These are phyloP conservation scores for Eruca vesicaria DNA, from an alignment of 441 rosid genomes.

Conservation along the genomic window DNA sequence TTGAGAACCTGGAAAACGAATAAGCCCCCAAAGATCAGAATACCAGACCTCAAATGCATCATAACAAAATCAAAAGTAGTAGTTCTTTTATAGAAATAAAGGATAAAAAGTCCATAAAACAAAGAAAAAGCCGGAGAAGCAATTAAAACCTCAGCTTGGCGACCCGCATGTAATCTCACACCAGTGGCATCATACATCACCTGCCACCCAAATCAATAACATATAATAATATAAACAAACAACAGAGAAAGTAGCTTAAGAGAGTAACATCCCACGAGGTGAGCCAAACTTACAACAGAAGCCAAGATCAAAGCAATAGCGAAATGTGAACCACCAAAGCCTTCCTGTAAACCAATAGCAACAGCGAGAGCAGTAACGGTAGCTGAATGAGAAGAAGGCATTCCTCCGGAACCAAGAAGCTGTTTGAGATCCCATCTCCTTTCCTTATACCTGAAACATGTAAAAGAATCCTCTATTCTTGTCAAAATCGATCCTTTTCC, in stretches of 20 bases:
- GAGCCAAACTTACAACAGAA: constrained; percentile 8
- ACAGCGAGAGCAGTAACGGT: constrained; percentile 59
- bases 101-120: neutral
- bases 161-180: constrained; percentile 67
- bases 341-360: constrained; percentile 55
- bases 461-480: neutral
- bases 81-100: neutral
- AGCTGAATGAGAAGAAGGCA: constrained; percentile 70
- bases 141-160: constrained; percentile 67
- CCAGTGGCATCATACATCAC: constrained; percentile 83
- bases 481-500: neutral
- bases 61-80: neutral
- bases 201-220: constrained; percentile 37
- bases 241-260: neutral
- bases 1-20: constrained; percentile 52
- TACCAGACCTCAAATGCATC: neutral
- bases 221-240: neutral
- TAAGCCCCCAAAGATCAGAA: neutral
- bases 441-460: constrained; percentile 51
- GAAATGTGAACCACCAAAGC: constrained; percentile 53
- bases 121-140: constrained; percentile 7
- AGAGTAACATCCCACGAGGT: neutral
- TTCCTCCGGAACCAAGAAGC: constrained; percentile 63
- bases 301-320: constrained; percentile 40
- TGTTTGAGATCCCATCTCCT: constrained; percentile 54